A percentile compares a stretch with the other conserved stretches of the same genome.
Conservation (phyloP, 768 basidiomycete genomes). For the Collybia mongolica region DNA sequence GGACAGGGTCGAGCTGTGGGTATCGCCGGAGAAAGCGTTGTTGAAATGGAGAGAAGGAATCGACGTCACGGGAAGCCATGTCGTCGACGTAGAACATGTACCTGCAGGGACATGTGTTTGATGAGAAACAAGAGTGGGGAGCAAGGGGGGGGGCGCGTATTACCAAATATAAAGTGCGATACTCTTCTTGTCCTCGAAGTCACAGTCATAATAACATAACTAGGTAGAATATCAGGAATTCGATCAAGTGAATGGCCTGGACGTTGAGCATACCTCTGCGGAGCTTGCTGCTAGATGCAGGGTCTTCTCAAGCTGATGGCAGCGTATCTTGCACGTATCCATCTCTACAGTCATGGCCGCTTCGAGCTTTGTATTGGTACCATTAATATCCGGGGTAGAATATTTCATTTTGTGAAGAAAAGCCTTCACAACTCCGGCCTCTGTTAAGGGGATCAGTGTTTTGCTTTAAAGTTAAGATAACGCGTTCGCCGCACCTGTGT, state of each 20-base stretch:
- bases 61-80: not conserved
- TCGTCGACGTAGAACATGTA: constrained; percentile 17
- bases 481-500: no score
- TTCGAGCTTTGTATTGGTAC: constrained; percentile 5
- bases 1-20: constrained; percentile 12
- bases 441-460: no score
- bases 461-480: no score
- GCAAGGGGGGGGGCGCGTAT: no score
- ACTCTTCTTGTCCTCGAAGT: constrained; percentile 8
- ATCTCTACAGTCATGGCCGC: constrained; percentile 7
- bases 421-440: not conserved
- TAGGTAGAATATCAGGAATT: no score
- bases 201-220: no score
- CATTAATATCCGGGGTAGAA: not conserved
- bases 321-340: constrained; percentile 2
- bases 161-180: constrained; percentile 13
- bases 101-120: no score
- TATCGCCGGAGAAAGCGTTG: constrained; percentile 4
- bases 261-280: constrained; percentile 1
- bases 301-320: constrained; percentile 4
- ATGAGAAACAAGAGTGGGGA: no score
- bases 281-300: constrained; percentile 5
- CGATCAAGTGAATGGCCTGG: no score
- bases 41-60: constrained; percentile 6
- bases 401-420: not conserved